These are phyloP conservation scores for Penicillium vulpinum DNA, from an alignment of 2,329 filamentous ascomycete species.

Conservation along the genomic window DNA sequence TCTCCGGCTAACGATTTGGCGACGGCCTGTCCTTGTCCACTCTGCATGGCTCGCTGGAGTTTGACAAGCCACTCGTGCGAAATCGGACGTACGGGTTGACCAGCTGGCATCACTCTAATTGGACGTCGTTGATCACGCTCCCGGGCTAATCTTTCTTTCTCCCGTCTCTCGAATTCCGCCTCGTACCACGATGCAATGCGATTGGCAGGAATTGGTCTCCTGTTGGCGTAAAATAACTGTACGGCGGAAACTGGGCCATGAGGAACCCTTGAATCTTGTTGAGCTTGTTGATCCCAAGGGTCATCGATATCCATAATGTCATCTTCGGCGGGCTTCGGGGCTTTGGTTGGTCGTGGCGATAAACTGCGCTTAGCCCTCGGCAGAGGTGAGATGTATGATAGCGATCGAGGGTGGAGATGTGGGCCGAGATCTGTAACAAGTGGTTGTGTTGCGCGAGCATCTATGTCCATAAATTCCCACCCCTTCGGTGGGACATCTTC, in stretches of 20 bases:
- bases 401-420: constrained; percentile 17
- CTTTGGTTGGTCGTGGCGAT: constrained; percentile 2
- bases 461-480: constrained; percentile 11
- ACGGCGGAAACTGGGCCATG: constrained; percentile 36
- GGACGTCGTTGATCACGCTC: constrained; percentile 19
- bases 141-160: constrained; percentile 26
- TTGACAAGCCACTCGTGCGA: constrained; percentile 38
- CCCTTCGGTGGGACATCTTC: constrained; percentile 6
- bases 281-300: constrained; percentile 23
- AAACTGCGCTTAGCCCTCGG: constrained; percentile 2
- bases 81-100: constrained; percentile 39
- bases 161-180: constrained; percentile 27
- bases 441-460: constrained; percentile 6
- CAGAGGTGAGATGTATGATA: constrained; percentile 1
- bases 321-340: constrained; percentile 2
- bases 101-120: constrained; percentile 24
- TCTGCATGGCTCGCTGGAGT: constrained; percentile 33
- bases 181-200: constrained; percentile 33
- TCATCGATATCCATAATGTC: constrained; percentile 16
- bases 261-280: constrained; percentile 14
- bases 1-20: constrained; percentile 39
- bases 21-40: constrained; percentile 27
- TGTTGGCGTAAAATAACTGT: constrained; percentile 24
- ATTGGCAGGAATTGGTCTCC: constrained; percentile 26
- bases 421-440: constrained; percentile 20